phyloP scores from a whole-genome alignment of 1,284 basidiomycete species.

The Phellopilus nigrolimitatus region DNA sequence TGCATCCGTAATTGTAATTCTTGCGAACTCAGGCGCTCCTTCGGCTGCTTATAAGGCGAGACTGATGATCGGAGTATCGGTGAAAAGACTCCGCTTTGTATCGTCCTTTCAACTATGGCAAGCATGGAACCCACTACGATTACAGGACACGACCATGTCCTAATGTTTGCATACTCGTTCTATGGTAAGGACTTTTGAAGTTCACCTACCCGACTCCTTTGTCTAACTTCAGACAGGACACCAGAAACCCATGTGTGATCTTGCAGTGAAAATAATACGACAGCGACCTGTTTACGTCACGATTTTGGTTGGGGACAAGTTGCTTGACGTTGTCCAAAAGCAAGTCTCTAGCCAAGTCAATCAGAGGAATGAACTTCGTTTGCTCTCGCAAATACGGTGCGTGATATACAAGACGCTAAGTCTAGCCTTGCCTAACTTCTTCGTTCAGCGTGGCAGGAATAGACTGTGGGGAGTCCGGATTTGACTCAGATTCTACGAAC shows the following conservation, averaged over 20 bases:
- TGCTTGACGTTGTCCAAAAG: neutral
- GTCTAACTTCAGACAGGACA: neutral
- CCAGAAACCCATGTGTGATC: conserved; percentile 7
- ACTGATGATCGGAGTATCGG: neutral
- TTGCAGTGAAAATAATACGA: conserved; percentile 4
- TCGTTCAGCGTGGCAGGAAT: neutral
- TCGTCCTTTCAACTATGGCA: neutral
- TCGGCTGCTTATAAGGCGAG: neutral
- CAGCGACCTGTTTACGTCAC: conserved; percentile 1
- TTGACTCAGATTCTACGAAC: conserved; percentile 3
- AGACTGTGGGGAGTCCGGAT: conserved; percentile 3
- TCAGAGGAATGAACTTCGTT: neutral
- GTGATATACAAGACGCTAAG: neutral
- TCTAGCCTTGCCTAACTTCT: neutral
- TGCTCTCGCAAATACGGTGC: neutral
- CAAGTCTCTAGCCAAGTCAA: conserved; percentile 2
- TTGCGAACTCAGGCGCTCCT: neutral
- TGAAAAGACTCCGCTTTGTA: too few relatives aligned
- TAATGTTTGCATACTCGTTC: conserved; percentile 10
- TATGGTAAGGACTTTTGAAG: neutral
- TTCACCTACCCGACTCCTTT: too few relatives aligned
- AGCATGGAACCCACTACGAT: neutral
- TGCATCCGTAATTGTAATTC: neutral
- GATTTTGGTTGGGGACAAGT: conserved; percentile 2
- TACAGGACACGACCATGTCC: neutral